These are phyloP conservation scores for Cladosporium oxysporum DNA, from an alignment of 2,329 filamentous ascomycete genomes.

Conservation along the genomic window DNA sequence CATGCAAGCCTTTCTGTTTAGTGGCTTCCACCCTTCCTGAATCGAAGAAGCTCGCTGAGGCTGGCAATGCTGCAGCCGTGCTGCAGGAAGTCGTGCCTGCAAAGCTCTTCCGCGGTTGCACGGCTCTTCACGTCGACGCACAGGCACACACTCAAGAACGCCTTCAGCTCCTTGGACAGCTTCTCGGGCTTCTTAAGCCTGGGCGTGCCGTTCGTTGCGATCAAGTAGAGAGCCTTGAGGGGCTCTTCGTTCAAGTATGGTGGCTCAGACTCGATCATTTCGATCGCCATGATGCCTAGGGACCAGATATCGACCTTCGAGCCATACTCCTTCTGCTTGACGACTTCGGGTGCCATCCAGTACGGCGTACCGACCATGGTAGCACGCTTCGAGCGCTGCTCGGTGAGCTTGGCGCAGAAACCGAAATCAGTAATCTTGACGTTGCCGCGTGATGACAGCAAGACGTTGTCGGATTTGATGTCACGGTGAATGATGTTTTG, in stretches of 20 bases:
- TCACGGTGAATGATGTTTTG: conserved; percentile 98
- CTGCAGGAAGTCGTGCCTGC: conserved; percentile 92
- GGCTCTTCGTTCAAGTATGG: conserved; percentile 98
- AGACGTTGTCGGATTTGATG: conserved; percentile 98
- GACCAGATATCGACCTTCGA: conserved; percentile 99
- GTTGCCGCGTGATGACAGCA: conserved; percentile 89
- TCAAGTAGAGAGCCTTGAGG: conserved; percentile 93
- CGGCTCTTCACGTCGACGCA: conserved; percentile 96
- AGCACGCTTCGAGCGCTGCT: conserved; percentile 93
- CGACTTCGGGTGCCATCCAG: conserved; percentile 99
- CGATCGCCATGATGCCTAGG: conserved; percentile 98
- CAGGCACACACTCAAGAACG: conserved; percentile 92
- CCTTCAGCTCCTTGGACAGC: conserved; percentile 95
- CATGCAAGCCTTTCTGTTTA: conserved; percentile 24
- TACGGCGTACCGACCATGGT: conserved; percentile 99
- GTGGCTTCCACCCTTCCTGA: conserved; percentile 67
- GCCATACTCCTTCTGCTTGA: conserved; percentile 98
- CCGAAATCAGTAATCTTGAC: conserved; percentile 98
- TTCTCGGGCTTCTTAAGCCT: conserved; percentile 98
- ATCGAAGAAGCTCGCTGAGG: conserved; percentile 83
- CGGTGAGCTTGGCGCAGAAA: conserved; percentile 97
- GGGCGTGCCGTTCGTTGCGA: conserved; percentile 96
- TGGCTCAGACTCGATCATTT: conserved; percentile 99
- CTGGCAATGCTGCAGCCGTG: conserved; percentile 82
- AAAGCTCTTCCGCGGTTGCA: conserved; percentile 84